Evolutionary conservation across 805 yeast species (phyloP), one percentile per base, ranked within the genome.

Genomic region (Lachancea mirantina): DNA sequence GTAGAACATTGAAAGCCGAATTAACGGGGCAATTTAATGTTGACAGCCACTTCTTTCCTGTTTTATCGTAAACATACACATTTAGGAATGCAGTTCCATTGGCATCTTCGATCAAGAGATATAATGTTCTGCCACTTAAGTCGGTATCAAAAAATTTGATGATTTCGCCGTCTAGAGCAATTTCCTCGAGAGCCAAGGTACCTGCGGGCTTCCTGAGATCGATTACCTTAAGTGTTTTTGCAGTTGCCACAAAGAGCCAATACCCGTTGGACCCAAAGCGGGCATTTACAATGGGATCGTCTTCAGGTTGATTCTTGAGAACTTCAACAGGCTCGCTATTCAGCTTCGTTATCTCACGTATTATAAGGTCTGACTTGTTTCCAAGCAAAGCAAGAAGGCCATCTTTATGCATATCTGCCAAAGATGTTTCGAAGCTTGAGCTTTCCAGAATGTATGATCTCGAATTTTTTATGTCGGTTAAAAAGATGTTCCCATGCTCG

Each of bases 361-460:
- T 28, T n/a, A 34, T 28, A 8, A 34, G 14, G 8, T 17, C 11
- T 5, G 19, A 4, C 8, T 15, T 17, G 20, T 28, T 34, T 6
- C 31, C 44, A 17, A 53, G 28, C 5, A 64, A 62, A 7, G 63
- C 26, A 14, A 64, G 31, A 3, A 54, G 29, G 4, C 69, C 68
- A 42, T 65, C 70, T 23, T 55, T 58, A 38, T 65, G 70, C 11
- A 59, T 25, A 14, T 44, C 49, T 9, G 36, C 32, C 18, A 26
- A 34, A 4, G 11, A 11, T 4, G 36, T 28, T 22, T n/a, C 13
- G 26, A 23, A 23, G 13, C 13, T 23, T 19, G 22, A 19, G 23
- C 23, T 21, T 21, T 21, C 6, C 23, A 21, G 6, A 5, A 4
- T 21, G 11, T 24, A 5, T 14, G 14, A 11, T 8, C 14, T 11